Conservation (phyloP, 1,284 basidiomycete species). For the Leucoagaricus sp. region DNA sequence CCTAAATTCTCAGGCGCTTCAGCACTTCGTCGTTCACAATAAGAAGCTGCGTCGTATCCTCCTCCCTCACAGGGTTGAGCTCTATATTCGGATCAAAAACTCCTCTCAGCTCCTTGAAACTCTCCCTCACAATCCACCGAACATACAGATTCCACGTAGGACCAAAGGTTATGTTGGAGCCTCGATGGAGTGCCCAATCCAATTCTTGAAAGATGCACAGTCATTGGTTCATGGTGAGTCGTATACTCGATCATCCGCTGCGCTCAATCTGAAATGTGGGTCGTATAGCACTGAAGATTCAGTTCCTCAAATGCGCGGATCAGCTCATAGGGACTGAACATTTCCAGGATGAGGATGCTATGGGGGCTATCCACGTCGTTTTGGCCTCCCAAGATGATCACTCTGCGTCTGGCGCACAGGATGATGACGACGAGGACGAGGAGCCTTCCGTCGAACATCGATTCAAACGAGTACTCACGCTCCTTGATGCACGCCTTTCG, state of each 20-base stretch:
- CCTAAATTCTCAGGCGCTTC: slow-evolving; percentile 7
- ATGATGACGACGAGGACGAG: neutral
- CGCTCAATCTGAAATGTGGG: neutral
- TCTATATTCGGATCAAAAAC: slow-evolving; percentile 14
- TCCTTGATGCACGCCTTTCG: neutral
- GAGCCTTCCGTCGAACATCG: neutral
- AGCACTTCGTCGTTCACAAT: slow-evolving; percentile 7
- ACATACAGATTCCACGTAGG: neutral
- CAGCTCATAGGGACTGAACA: neutral
- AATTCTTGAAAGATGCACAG: neutral
- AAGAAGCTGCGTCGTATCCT: slow-evolving; percentile 5
- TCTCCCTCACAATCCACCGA: no score
- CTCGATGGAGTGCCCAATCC: slow-evolving; percentile 4
- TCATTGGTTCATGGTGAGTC: neutral
- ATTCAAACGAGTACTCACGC: neutral
- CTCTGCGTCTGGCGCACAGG: neutral
- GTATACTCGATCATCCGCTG: no score
- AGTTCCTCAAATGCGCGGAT: neutral
- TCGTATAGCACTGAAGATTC: neutral
- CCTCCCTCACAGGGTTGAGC: slow-evolving; percentile 12
- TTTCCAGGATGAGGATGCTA: neutral
- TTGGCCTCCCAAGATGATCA: neutral
- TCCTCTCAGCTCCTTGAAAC: neutral
- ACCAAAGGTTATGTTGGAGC: neutral
- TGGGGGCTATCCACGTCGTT: neutral